phyloP scores from a whole-genome alignment of 768 basidiomycete genomes.

The Tylopilus balloui region DNA sequence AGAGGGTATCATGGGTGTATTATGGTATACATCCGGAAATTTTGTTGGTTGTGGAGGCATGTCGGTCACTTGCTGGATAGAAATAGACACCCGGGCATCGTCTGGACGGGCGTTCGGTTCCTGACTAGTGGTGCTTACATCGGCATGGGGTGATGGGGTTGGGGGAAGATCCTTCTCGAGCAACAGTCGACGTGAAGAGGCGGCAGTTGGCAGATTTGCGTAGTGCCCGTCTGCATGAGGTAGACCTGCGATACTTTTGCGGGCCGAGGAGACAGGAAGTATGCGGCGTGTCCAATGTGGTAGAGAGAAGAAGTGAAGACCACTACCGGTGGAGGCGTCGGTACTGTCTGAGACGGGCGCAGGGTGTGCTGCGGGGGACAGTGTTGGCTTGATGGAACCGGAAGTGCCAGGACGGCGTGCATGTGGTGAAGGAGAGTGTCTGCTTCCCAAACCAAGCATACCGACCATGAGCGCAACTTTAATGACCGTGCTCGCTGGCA shows the following conservation, averaged over 20 bases:
- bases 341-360: conserved; percentile 42
- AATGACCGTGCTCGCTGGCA: not conserved
- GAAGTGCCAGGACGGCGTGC: conserved; percentile 22
- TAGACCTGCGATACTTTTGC: conserved; percentile 25
- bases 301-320: conserved; percentile 56
- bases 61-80: conserved; percentile 16
- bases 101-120: conserved; percentile 3
- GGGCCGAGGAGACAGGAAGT: conserved; percentile 30
- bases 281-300: conserved; percentile 60
- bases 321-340: conserved; percentile 35
- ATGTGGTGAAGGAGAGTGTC: conserved; percentile 30
- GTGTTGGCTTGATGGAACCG: conserved; percentile 22
- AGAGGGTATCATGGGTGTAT: conserved; percentile 42
- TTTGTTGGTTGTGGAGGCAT: conserved; percentile 51
- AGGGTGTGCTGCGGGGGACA: conserved; percentile 43
- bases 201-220: conserved; percentile 18
- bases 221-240: conserved; percentile 24
- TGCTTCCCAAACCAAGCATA: conserved; percentile 35
- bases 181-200: conserved; percentile 7
- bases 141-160: conserved; percentile 29
- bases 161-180: conserved; percentile 50
- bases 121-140: not conserved
- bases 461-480: conserved; percentile 34
- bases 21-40: conserved; percentile 55
- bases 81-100: conserved; percentile 13